Percentiles rank a stretch among this genome's conserved stretches.
Evolutionary conservation across 305 asterid species (phyloP).

Genomic region (Rubia peregrina): DNA sequence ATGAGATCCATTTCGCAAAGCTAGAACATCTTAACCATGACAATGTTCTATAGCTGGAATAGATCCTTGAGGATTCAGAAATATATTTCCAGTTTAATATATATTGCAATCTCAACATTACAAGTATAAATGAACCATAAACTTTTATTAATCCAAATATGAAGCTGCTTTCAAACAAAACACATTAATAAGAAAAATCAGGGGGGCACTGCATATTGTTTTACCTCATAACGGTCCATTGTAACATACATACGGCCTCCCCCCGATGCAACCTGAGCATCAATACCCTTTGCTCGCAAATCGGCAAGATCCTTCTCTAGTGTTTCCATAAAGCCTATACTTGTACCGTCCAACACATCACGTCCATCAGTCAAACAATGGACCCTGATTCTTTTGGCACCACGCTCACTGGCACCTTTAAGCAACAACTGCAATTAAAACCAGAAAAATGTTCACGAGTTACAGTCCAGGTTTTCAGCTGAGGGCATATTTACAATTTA

Average conservation of each 20-base stretch:
- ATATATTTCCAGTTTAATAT: not conserved
- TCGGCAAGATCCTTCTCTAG: conserved; percentile 66
- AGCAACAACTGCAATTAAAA: conserved; percentile 57
- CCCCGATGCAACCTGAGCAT: conserved; percentile 88
- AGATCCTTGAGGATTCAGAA: no score
- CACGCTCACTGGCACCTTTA: conserved; percentile 74
- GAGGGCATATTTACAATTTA: not conserved
- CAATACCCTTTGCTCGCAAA: conserved; percentile 68
- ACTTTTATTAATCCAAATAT: not conserved
- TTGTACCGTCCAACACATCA: conserved; percentile 88
- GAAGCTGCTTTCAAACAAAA: not conserved
- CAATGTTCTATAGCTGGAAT: no score
- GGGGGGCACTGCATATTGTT: not conserved
- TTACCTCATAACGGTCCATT: conserved; percentile 95
- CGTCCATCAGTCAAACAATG: conserved; percentile 93
- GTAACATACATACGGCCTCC: conserved; percentile 97
- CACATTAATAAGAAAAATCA: not conserved
- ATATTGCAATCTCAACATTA: not conserved
- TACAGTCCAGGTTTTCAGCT: conserved; percentile 18
- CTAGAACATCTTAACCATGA: no score
- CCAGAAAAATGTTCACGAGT: not conserved
- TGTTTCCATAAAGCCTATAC: conserved; percentile 77
- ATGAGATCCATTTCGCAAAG: no score
- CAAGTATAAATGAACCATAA: not conserved
- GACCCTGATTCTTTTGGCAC: conserved; percentile 86